Percentiles rank a stretch among this genome's conserved stretches.
Evolutionary conservation across 2,329 filamentous ascomycete genomes (phyloP).

Genomic region (Colletotrichum somersetense): DNA sequence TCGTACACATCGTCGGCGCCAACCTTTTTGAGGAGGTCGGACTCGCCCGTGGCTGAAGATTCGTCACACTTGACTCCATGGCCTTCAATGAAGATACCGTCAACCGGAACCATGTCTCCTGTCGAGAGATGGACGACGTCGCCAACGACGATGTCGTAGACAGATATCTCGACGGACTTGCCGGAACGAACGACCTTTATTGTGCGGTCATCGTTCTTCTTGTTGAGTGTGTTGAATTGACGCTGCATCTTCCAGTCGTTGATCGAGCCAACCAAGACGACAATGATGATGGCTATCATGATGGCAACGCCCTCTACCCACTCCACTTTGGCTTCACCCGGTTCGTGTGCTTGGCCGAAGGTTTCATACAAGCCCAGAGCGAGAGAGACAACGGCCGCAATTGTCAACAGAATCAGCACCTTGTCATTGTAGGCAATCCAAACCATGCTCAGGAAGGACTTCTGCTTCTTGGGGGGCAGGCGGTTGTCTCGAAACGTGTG

Average conservation of each 20-base stretch:
- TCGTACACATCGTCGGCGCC: conserved; percentile 69
- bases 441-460: conserved; percentile 68
- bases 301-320: conserved; percentile 76
- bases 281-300: conserved; percentile 70
- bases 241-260: conserved; percentile 75
- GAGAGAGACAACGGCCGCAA: conserved; percentile 76
- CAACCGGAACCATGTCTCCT: conserved; percentile 75
- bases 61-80: conserved; percentile 77
- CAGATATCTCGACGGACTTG: conserved; percentile 69
- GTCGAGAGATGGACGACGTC: conserved; percentile 77
- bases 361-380: conserved; percentile 78
- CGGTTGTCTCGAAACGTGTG: conserved; percentile 71
- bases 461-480: conserved; percentile 71
- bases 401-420: conserved; percentile 76
- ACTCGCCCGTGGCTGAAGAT: conserved; percentile 78
- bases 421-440: conserved; percentile 82
- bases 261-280: conserved; percentile 69
- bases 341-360: conserved; percentile 59
- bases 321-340: conserved; percentile 61
- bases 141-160: conserved; percentile 74
- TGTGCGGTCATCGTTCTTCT: conserved; percentile 70
- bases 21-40: conserved; percentile 76
- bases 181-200: conserved; percentile 76
- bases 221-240: conserved; percentile 70
- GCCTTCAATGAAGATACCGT: conserved; percentile 74